These are phyloP conservation scores for Aspergillus aculeatus DNA, from an alignment of 2,329 filamentous ascomycete genomes.

Conservation along the genomic window DNA sequence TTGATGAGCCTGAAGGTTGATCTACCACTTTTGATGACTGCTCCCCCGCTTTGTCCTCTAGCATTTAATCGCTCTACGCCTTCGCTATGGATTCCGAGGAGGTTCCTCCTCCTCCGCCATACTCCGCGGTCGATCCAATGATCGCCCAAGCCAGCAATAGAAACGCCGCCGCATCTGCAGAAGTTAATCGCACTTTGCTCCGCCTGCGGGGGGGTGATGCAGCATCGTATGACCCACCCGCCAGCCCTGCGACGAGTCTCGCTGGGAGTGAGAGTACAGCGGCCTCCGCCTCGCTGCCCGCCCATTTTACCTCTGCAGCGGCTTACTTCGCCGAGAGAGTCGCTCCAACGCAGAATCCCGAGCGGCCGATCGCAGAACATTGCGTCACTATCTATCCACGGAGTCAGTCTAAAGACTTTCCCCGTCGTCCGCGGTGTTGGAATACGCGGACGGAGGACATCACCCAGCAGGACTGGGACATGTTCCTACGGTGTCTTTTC, in stretches of 20 bases:
- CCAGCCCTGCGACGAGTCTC: slow-evolving; percentile 19
- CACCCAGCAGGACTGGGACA: slow-evolving; percentile 45
- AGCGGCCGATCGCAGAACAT: slow-evolving; percentile 32
- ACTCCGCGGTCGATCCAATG: slow-evolving; percentile 43
- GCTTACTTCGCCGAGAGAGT: slow-evolving; percentile 42
- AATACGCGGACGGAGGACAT: slow-evolving; percentile 34
- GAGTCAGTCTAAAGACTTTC: slow-evolving; percentile 43
- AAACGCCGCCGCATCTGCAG: slow-evolving; percentile 18
- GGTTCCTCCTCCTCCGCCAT: slow-evolving; percentile 41
- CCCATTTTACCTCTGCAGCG: slow-evolving; percentile 37
- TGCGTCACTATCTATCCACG: slow-evolving; percentile 42
- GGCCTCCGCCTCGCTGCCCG: slow-evolving; percentile 21
- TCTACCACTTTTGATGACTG: not conserved
- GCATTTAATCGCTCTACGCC: not conserved
- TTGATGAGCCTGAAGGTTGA: slow-evolving; percentile 9
- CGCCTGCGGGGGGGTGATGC: slow-evolving; percentile 23
- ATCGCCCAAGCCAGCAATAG: slow-evolving; percentile 21
- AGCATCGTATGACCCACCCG: slow-evolving; percentile 14
- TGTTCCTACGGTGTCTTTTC: slow-evolving; percentile 44
- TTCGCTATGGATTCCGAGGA: slow-evolving; percentile 38
- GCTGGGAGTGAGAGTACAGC: slow-evolving; percentile 10
- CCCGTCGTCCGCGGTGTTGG: slow-evolving; percentile 45
- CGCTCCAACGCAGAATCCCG: slow-evolving; percentile 24
- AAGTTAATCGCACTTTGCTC: slow-evolving; percentile 13
- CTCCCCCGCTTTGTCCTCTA: not conserved